Evolutionary conservation across 1,139 yeast genomes (phyloP), one percentile per base, ranked within the genome.

Genomic region (Taiozyma sp.): DNA sequence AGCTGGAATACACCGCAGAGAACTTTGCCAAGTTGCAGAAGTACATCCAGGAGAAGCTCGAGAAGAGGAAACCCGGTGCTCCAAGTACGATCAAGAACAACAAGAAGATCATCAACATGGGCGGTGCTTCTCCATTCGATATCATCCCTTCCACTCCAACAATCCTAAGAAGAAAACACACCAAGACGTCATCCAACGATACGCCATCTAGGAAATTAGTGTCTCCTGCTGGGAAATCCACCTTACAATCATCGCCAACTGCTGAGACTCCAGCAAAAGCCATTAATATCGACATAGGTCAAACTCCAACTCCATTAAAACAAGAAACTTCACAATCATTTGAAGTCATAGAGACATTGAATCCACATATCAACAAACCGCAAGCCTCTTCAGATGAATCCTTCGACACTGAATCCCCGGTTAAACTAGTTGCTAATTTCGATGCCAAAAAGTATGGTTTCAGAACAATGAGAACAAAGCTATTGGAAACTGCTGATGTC

Each of bases 391-490:
- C 60, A 22, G 4, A 49, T 30, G 61, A 63, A 24, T 69, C 64
- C 32, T 63, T 65, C 16, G 74, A 69, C n/a, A 57, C 61, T 3
- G 60, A 69, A 9, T 67, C 70, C 44, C 74, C 76, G 13, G 73
- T 80, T 29, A 78, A 70, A 56, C 65, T 89, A 32, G 68, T 78
- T 13, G 80, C 88, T 8, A 83, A 85, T 61, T 87, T 88, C 60
- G 93, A 91, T 60, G 74, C 86, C 5, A 70, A 79, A 46, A 88
- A 88, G 62, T 92, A 80, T 68, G 80, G 80, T 51, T 91, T 84
- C 68, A 77, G 97, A 52, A 89, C 97, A 14, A 90, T 92, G 97
- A 81, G 95, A 55, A 93, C 89, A 76, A 90, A 89, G 63, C 69
- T 92, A 30, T 75, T 89, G 34, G 98, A 91, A 61, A 81, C 87